Evolutionary conservation across 768 basidiomycete species (phyloP).

Genomic region (Naganishia randhawae): DNA sequence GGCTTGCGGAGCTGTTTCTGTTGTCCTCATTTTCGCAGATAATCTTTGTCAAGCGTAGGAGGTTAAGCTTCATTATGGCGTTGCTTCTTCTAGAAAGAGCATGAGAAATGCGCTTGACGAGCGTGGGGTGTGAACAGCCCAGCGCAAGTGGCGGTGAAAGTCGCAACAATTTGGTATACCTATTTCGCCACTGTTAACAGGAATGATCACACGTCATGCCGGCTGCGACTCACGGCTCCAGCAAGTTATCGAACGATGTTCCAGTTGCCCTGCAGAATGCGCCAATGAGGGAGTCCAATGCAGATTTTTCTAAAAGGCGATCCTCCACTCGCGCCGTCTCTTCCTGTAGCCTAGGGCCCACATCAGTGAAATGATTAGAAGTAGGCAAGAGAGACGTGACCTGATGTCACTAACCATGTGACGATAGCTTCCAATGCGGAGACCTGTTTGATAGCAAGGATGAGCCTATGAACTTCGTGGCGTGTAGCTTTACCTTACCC

Average conservation of each 20-base stretch:
- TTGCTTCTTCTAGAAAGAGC: constrained; percentile 67
- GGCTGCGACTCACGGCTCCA: constrained; percentile 46
- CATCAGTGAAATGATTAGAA: background rate
- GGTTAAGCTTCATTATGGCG: constrained; percentile 83
- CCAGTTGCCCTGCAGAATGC: constrained; percentile 55
- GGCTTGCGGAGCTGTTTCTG: constrained; percentile 71
- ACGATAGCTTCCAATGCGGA: constrained; percentile 84
- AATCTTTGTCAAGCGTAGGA: constrained; percentile 75
- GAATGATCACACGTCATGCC: background rate
- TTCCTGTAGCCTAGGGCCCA: constrained; percentile 78
- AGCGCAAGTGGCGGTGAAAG: constrained; percentile 70
- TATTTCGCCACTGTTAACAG: constrained; percentile 18
- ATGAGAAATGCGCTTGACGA: constrained; percentile 84
- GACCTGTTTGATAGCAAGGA: constrained; percentile 76
- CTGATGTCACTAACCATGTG: constrained; percentile 63
- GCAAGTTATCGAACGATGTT: constrained; percentile 45
- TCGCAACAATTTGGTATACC: constrained; percentile 78
- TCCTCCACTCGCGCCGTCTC: constrained; percentile 93
- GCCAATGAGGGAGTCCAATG: constrained; percentile 84
- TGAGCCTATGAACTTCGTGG: constrained; percentile 67
- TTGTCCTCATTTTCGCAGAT: constrained; percentile 90
- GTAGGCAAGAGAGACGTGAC: background rate
- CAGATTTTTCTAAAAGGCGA: constrained; percentile 71
- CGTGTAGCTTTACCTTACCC: constrained; percentile 30
- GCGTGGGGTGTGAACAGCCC: constrained; percentile 71